Conservation (phyloP, 768 basidiomycete species). For the Suillus plorans region DNA sequence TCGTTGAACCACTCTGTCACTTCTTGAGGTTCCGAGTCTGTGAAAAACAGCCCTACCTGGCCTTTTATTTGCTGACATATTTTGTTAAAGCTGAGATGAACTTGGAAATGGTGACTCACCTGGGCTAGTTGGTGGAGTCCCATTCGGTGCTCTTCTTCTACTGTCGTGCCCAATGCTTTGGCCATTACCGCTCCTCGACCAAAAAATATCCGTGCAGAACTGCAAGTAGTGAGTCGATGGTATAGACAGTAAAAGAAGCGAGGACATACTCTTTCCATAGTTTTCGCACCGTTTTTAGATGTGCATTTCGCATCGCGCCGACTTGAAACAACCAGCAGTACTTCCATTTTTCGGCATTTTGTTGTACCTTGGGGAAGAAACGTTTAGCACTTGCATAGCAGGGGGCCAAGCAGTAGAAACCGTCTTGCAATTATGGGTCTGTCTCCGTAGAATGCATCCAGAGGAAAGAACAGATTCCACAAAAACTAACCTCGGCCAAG, state of each 20-base stretch:
- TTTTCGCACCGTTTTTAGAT: constrained; percentile 89
- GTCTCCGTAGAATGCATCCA: background rate
- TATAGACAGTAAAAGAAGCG: background rate
- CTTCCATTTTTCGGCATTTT: constrained; percentile 83
- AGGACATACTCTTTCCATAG: constrained; percentile 85
- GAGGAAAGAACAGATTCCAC: background rate
- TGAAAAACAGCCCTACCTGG: constrained; percentile 92
- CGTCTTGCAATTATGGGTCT: background rate
- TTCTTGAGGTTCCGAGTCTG: constrained; percentile 85
- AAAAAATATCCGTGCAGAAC: constrained; percentile 89
- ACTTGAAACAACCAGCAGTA: constrained; percentile 97
- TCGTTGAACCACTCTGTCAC: constrained; percentile 93
- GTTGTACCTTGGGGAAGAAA: constrained; percentile 59
- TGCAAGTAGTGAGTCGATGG: constrained; percentile 26
- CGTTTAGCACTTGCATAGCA: constrained; percentile 6
- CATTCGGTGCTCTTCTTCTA: constrained; percentile 80
- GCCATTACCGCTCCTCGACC: constrained; percentile 89
- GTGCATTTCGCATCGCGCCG: constrained; percentile 92
- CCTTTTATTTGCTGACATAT: constrained; percentile 82
- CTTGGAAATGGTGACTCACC: constrained; percentile 39
- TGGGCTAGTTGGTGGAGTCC: constrained; percentile 80
- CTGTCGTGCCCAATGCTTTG: constrained; percentile 87
- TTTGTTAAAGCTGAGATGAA: background rate
- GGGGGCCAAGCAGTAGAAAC: background rate
- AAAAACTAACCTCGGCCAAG: constrained; percentile 65